Evolutionary conservation across 2,329 filamentous ascomycete species (phyloP).

Genomic region (Microsporum audouinii): DNA sequence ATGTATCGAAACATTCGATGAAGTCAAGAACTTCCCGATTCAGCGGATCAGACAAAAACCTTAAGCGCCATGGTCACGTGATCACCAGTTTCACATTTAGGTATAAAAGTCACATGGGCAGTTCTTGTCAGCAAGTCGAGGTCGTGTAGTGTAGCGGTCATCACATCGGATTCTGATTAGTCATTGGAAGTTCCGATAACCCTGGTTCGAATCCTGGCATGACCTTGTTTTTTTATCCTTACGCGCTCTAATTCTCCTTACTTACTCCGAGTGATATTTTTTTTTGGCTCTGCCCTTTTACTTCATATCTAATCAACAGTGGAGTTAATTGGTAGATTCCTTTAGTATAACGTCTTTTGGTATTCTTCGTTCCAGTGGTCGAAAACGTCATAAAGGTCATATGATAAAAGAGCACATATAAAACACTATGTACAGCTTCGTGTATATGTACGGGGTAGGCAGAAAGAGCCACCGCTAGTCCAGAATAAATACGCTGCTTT

Average conservation of each 20-base stretch:
- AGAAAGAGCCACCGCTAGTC: background rate
- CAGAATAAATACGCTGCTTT: conserved; percentile 1
- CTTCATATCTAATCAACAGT: too few relatives aligned
- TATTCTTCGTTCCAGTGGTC: too few relatives aligned
- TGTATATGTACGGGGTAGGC: background rate
- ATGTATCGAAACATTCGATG: background rate
- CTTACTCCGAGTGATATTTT: background rate
- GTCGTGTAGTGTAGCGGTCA: conserved; percentile 4
- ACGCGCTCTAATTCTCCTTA: background rate
- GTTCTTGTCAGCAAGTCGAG: background rate
- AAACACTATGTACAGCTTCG: background rate
- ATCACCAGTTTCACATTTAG: background rate
- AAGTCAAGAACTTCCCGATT: conserved; percentile 3
- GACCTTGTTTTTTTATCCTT: background rate
- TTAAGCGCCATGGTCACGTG: background rate
- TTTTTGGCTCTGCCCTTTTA: background rate
- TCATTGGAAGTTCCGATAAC: conserved; percentile 2
- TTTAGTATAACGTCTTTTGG: too few relatives aligned
- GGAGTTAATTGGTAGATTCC: too few relatives aligned
- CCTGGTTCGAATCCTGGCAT: conserved; percentile 4
- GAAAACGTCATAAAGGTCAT: too few relatives aligned
- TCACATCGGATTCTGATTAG: conserved; percentile 5
- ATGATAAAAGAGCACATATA: too few relatives aligned
- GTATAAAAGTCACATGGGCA: background rate
- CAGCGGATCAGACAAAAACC: background rate